Evolutionary conservation across 1,139 yeast species (phyloP).

Genomic region (Hemisphaericaspora xylofermentans): DNA sequence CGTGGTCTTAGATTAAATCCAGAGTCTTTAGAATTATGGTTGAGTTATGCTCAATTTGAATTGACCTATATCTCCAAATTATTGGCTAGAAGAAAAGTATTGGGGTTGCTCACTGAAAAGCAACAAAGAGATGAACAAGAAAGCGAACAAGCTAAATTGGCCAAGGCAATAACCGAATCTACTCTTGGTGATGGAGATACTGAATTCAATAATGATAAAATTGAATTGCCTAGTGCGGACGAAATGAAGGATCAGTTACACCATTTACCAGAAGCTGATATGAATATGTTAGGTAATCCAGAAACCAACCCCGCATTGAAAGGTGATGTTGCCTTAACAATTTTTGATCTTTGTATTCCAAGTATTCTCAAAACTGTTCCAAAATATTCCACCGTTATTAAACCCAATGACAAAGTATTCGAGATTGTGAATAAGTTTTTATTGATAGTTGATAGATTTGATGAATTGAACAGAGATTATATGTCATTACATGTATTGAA

Average conservation of each 20-base stretch:
- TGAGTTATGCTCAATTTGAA: constrained; percentile 85
- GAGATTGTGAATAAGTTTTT: constrained; percentile 50
- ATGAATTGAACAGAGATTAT: constrained; percentile 66
- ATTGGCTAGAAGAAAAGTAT: constrained; percentile 76
- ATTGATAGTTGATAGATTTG: constrained; percentile 61
- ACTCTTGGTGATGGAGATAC: constrained; percentile 30
- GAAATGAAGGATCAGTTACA: constrained; percentile 62
- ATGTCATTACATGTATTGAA: constrained; percentile 63
- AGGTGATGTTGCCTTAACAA: constrained; percentile 84
- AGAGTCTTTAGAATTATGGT: constrained; percentile 73
- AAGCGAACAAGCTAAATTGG: constrained; percentile 34
- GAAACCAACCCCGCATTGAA: constrained; percentile 87
- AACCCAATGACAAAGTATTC: constrained; percentile 36
- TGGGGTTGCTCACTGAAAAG: constrained; percentile 73
- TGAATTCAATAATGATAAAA: constrained; percentile 37
- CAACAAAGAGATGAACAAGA: constrained; percentile 59
- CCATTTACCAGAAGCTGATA: constrained; percentile 81
- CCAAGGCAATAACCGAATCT: constrained; percentile 25
- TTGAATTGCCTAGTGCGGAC: constrained; percentile 54
- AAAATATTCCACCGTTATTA: constrained; percentile 25
- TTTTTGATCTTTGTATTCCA: constrained; percentile 71
- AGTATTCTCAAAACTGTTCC: constrained; percentile 41
- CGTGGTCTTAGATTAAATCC: constrained; percentile 82
- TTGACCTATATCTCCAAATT: constrained; percentile 81
- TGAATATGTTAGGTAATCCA: constrained; percentile 80